phyloP scores from a whole-genome alignment of 257 asterid genomes.

The Datura wrightii region DNA sequence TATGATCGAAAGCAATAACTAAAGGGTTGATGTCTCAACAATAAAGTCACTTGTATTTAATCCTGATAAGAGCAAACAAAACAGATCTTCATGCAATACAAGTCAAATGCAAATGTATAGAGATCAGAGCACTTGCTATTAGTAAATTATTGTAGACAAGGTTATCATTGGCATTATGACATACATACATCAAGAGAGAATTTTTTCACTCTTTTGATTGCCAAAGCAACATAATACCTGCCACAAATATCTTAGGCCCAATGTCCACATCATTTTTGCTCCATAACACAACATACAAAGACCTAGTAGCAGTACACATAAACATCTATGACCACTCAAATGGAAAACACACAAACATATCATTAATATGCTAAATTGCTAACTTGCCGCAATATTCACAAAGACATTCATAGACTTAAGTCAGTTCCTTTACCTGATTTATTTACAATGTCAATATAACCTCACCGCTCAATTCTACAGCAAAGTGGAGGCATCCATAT shows the following conservation, averaged over 20 bases:
- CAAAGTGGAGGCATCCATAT: not conserved
- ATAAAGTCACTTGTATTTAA: not conserved
- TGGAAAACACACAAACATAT: not conserved
- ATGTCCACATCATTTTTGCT: not conserved
- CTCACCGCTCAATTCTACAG: not conserved
- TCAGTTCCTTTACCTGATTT: not conserved
- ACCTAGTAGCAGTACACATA: not conserved
- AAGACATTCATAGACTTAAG: not conserved
- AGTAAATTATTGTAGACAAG: not conserved
- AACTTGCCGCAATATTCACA: not conserved
- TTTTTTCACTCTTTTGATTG: not conserved
- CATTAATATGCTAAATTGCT: not conserved
- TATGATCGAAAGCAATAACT: not conserved
- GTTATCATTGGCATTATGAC: not conserved
- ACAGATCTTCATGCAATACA: not conserved
- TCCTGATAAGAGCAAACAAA: not conserved
- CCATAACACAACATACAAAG: not conserved
- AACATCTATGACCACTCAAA: not conserved
- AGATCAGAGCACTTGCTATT: not conserved
- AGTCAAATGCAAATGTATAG: not conserved
- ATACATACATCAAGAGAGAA: conserved; percentile 15
- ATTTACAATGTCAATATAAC: not conserved
- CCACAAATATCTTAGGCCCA: conserved; percentile 3
- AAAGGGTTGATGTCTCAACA: not conserved
- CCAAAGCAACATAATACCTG: not conserved